phyloP scores from a whole-genome alignment of 2,329 filamentous ascomycete genomes.

The Chaetomium strumarium region DNA sequence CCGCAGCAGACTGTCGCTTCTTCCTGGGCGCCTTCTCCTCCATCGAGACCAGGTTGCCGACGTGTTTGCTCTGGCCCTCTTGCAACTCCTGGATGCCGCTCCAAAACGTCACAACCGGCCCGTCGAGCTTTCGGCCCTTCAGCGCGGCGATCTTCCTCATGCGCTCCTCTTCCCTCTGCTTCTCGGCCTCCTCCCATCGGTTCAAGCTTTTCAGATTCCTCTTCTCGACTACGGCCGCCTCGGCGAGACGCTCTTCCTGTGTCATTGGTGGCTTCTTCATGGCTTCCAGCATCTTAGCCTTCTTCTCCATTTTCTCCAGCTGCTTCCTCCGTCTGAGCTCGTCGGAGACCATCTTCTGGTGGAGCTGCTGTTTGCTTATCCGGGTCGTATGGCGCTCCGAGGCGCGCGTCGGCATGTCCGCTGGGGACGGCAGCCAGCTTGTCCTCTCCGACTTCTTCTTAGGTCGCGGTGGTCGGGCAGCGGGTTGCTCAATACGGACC shows the following conservation, averaged over 20 bases:
- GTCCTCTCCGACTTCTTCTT: slow-evolving; percentile 57
- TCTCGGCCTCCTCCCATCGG: slow-evolving; percentile 90
- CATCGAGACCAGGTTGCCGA: slow-evolving; percentile 60
- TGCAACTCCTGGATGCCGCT: slow-evolving; percentile 84
- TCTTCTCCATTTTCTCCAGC: slow-evolving; percentile 60
- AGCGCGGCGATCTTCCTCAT: slow-evolving; percentile 78
- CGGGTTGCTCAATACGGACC: slow-evolving; percentile 62
- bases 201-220: slow-evolving; percentile 86
- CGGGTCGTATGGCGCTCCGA: slow-evolving; percentile 54
- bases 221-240: slow-evolving; percentile 78
- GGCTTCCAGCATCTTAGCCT: slow-evolving; percentile 64
- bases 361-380: slow-evolving; percentile 54
- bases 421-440: slow-evolving; percentile 51
- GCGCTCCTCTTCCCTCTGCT: slow-evolving; percentile 77
- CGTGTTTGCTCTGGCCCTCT: slow-evolving; percentile 65
- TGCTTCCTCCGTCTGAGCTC: slow-evolving; percentile 66
- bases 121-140: slow-evolving; percentile 78
- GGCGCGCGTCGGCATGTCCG: slow-evolving; percentile 52
- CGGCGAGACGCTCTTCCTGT: slow-evolving; percentile 75
- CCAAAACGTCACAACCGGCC: slow-evolving; percentile 87
- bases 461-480: slow-evolving; percentile 41
- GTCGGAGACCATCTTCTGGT: slow-evolving; percentile 68
- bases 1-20: slow-evolving; percentile 41
- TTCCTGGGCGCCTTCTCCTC: slow-evolving; percentile 51
- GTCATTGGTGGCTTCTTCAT: slow-evolving; percentile 76